Percentiles rank a stretch among this genome's conserved stretches.
These are phyloP conservation scores for Xylaria hypoxylon DNA, from an alignment of 2,329 filamentous ascomycete species.

Conservation along the genomic window DNA sequence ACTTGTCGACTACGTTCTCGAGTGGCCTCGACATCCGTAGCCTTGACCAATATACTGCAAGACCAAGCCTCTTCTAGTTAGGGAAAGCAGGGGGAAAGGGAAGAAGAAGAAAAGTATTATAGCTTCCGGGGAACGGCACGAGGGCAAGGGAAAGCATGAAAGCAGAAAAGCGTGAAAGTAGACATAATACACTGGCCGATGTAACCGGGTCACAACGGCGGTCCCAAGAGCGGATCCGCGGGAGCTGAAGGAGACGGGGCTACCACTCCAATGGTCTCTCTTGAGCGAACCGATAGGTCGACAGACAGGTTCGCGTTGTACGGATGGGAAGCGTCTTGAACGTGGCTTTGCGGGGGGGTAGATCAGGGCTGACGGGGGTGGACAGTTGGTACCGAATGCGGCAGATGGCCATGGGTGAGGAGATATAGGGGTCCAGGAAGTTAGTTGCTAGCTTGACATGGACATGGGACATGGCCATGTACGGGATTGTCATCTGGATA, in stretches of 20 bases:
- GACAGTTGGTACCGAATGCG: slow-evolving; percentile 34
- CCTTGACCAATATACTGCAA: slow-evolving; percentile 29
- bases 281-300: slow-evolving; percentile 35
- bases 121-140: slow-evolving; percentile 12
- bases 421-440: slow-evolving; percentile 29
- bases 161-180: slow-evolving; percentile 11
- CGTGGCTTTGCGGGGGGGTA: slow-evolving; percentile 40
- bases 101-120: slow-evolving; percentile 17
- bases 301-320: slow-evolving; percentile 31
- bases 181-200: slow-evolving; percentile 33
- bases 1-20: slow-evolving; percentile 37
- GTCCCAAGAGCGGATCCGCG: slow-evolving; percentile 36
- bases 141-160: slow-evolving; percentile 16
- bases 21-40: slow-evolving; percentile 29
- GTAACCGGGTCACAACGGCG: slow-evolving; percentile 35
- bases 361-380: slow-evolving; percentile 35
- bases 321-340: slow-evolving; percentile 27
- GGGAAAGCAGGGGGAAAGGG: slow-evolving; percentile 4
- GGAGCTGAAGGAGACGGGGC: slow-evolving; percentile 34
- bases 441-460: slow-evolving; percentile 7
- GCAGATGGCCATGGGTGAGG: slow-evolving; percentile 27
- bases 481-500: slow-evolving; percentile 11
- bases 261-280: slow-evolving; percentile 32
- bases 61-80: slow-evolving; percentile 30
- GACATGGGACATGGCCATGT: not conserved